Base-by-base conservation (phyloP, 2,329 filamentous ascomycete genomes). In the Clonostachys rosea region DNA sequence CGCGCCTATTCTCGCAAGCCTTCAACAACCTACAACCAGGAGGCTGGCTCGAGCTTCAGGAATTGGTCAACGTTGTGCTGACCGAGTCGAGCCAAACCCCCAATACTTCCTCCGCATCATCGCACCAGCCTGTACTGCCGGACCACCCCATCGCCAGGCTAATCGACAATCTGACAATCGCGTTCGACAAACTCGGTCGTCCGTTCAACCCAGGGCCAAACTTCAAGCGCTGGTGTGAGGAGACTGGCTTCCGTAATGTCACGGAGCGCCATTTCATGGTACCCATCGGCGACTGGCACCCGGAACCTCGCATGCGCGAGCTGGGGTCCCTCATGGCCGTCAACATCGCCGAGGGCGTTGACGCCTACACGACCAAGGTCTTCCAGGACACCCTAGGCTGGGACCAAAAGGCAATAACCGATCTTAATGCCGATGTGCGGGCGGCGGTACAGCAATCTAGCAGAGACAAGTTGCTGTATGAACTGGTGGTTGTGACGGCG, bases 181-280 rank as follows among this genome's bases (percentile, higher is more conserved):
- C 74, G 5, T 65, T 65, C 2, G 60, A 58, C 17, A 52, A 55
- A 1, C 63, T 68, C 17, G 53, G 64, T 16, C 68, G 74, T 6
- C 65, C 70, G 3, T 55, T 71, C 7, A 52, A 64, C 41, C 56
- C 69, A 40, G 65, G 59, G 14, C 55, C 57, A 5, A 54, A 56
- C 24, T 58, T 71, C 10, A 66, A 62, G 46, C 55, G 62, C 16
- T 63, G 67, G 40, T 71, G 69, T 51, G 56, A 68, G 42, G 68
- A 73, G 24, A 75, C 70, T 2, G 79, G 79, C 0, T 83, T 83
- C 51, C 70, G 76, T 7, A 75, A 82, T 46, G 69, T 83, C 12
- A 67, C 73, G 33, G 69, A 82, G 56, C 64, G 63, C 18, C 56
- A 76, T 2, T 78, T 76, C 59, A 80, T 76, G 57, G 63, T 81